Evolutionary conservation across 345 rosid genomes (phyloP).

Genomic region (Eutrema yunnanense): DNA sequence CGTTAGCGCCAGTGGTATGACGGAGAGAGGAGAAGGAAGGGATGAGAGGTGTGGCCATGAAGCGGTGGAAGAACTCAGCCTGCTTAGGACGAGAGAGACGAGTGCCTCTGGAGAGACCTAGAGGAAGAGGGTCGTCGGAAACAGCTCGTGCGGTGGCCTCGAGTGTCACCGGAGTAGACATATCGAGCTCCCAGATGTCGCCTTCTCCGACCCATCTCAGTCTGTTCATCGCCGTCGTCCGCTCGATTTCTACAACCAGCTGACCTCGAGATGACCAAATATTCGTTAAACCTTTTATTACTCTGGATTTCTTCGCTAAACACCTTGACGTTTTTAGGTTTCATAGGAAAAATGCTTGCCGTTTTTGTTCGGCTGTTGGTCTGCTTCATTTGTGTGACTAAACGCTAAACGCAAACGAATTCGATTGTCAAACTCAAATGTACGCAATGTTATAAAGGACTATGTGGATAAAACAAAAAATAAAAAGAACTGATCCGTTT

Average conservation of each 20-base stretch:
- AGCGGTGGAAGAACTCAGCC: slow-evolving; percentile 81
- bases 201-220: slow-evolving; percentile 80
- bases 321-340: not conserved
- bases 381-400: not conserved
- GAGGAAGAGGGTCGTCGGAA: slow-evolving; percentile 57
- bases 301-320: not conserved
- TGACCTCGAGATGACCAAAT: slow-evolving; percentile 27
- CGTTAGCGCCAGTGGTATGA: not conserved
- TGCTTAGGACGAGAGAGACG: slow-evolving; percentile 70
- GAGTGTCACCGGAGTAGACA: slow-evolving; percentile 68
- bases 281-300: not conserved
- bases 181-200: slow-evolving; percentile 75
- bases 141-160: slow-evolving; percentile 71
- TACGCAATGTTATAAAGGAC: no score
- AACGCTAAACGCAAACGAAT: not conserved
- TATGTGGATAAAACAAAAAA: no score
- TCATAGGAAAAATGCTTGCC: not conserved
- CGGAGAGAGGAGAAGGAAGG: slow-evolving; percentile 52
- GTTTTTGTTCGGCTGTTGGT: not conserved
- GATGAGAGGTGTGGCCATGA: slow-evolving; percentile 66
- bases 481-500: not conserved
- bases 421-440: not conserved
- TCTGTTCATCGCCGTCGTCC: slow-evolving; percentile 55
- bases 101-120: slow-evolving; percentile 75
- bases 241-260: slow-evolving; percentile 1